Conservation (phyloP, 768 basidiomycete genomes). For the Chiua virens region DNA sequence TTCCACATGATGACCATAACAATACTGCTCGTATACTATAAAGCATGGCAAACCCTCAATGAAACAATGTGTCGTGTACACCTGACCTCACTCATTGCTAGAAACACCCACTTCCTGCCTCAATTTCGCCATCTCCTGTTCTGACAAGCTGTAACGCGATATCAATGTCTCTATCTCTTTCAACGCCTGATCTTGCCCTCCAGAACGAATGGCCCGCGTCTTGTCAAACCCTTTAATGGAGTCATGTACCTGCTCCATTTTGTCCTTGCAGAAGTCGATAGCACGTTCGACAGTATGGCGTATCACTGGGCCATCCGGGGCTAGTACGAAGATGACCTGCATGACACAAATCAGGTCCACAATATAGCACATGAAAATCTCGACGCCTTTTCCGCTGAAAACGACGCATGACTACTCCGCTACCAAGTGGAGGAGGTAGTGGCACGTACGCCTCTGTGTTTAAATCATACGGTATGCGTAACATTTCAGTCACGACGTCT, state of each 20-base stretch:
- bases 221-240: slow-evolving; percentile 1
- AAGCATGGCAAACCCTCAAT: no score
- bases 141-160: slow-evolving; percentile 11
- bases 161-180: slow-evolving; percentile 11
- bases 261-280: slow-evolving; percentile 2
- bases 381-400: not conserved
- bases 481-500: not conserved
- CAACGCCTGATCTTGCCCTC: slow-evolving; percentile 9
- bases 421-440: no score
- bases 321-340: not conserved
- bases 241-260: not conserved
- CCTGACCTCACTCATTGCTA: no score
- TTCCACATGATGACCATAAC: no score
- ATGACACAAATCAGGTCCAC: not conserved
- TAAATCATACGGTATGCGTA: no score
- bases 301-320: not conserved
- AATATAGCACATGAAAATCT: not conserved
- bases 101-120: not conserved
- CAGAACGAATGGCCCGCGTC: not conserved
- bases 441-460: not conserved
- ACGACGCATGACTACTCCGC: no score
- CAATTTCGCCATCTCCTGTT: slow-evolving; percentile 1
- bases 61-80: no score
- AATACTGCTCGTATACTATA: no score
- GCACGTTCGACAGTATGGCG: not conserved